phyloP scores from a whole-genome alignment of 805 yeast genomes.

The Candida awuae region DNA sequence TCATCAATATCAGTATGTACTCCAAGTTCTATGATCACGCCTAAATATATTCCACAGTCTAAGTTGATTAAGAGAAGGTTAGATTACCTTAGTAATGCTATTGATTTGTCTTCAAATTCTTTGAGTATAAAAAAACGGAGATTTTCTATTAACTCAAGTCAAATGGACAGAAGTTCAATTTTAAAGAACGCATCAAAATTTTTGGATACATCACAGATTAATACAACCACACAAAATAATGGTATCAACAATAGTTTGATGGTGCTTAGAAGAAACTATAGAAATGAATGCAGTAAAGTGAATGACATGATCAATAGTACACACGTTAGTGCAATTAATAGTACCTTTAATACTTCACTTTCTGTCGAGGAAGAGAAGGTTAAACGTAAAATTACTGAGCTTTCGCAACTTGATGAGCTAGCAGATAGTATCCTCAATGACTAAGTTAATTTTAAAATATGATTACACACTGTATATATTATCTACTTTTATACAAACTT shows the following conservation, averaged over 20 bases:
- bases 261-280: constrained; percentile 4
- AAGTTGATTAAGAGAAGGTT: constrained; percentile 1
- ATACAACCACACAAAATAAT: too few relatives aligned
- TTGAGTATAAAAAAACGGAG: constrained; percentile 1
- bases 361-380: not conserved
- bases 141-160: not conserved
- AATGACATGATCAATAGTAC: too few relatives aligned
- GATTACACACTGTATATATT: constrained; percentile 4
- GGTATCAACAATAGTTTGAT: constrained; percentile 5
- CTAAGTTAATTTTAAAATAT: constrained; percentile 1
- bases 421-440: constrained; percentile 21
- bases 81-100: not conserved
- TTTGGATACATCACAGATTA: not conserved
- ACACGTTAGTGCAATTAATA: not conserved
- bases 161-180: not conserved
- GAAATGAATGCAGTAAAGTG: too few relatives aligned
- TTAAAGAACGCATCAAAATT: not conserved
- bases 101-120: constrained; percentile 4
- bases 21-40: too few relatives aligned
- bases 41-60: not conserved
- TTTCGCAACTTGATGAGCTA: constrained; percentile 18
- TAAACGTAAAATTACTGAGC: constrained; percentile 11
- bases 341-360: not conserved
- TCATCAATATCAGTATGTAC: too few relatives aligned
- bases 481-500: not conserved